Evolutionary conservation across 2,329 filamentous ascomycete species (phyloP).

Genomic region (Thielaviopsis musarum): DNA sequence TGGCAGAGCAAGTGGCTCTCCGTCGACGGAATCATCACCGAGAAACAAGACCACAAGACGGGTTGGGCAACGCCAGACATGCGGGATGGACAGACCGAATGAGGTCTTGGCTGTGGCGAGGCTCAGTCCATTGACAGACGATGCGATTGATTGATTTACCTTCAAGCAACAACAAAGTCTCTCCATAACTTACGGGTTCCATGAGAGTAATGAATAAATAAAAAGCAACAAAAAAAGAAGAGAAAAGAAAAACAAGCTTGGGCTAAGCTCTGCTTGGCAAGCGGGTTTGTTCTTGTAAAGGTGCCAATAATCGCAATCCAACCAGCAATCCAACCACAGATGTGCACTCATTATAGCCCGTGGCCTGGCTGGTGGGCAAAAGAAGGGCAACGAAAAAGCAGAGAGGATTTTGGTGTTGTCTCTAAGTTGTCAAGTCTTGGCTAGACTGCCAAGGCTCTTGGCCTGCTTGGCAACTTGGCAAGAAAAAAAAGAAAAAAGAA

Average conservation of each 20-base stretch:
- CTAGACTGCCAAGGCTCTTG: constrained; percentile 2
- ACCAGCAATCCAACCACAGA: no score
- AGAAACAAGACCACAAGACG: not conserved
- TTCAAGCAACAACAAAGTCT: no score
- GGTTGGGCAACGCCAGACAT: not conserved
- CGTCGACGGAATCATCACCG: not conserved
- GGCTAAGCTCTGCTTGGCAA: not conserved
- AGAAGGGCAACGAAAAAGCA: not conserved
- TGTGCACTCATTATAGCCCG: no score
- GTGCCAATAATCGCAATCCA: not conserved
- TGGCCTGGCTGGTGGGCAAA: no score
- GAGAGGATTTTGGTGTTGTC: not conserved
- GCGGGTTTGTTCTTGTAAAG: no score
- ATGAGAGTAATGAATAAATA: no score
- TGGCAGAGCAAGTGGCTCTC: not conserved
- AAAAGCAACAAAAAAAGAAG: not conserved
- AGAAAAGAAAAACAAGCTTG: not conserved
- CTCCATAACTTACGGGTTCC: no score
- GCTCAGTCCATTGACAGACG: not conserved
- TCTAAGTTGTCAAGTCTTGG: constrained; percentile 7
- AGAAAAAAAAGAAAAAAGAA: not conserved
- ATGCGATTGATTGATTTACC: no score
- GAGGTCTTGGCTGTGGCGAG: not conserved
- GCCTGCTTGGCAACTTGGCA: not conserved
- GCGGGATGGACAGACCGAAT: not conserved